Evolutionary conservation across 2,329 filamentous ascomycete species (phyloP).

Genomic region (Ascochyta koolunga): DNA sequence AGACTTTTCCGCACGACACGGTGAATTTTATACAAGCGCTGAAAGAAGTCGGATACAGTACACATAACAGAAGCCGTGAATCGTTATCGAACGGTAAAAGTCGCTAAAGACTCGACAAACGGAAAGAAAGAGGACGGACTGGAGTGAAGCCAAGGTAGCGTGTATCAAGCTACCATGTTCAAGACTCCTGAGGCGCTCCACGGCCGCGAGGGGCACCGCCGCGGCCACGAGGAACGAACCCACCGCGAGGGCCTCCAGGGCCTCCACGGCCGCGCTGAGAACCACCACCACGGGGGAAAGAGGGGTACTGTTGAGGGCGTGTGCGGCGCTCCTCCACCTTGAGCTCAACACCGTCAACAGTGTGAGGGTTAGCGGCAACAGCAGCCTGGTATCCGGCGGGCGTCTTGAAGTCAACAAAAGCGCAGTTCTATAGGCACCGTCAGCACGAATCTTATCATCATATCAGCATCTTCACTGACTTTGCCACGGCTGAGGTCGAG

Average conservation of each 20-base stretch:
- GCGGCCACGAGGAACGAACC: slow-evolving; percentile 72
- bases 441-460: slow-evolving; percentile 14
- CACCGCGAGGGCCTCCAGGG: slow-evolving; percentile 64
- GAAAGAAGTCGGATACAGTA: slow-evolving; percentile 45
- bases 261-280: slow-evolving; percentile 67
- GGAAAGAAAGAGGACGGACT: slow-evolving; percentile 15
- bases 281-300: slow-evolving; percentile 50
- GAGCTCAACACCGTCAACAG: slow-evolving; percentile 80
- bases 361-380: slow-evolving; percentile 81
- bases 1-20: slow-evolving; percentile 44
- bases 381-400: slow-evolving; percentile 82
- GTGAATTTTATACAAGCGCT: slow-evolving; percentile 49
- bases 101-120: slow-evolving; percentile 21
- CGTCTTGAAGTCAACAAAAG: slow-evolving; percentile 92
- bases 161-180: slow-evolving; percentile 17
- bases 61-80: slow-evolving; percentile 45
- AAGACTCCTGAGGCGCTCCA: slow-evolving; percentile 44
- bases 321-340: slow-evolving; percentile 87
- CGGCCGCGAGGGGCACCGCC: slow-evolving; percentile 65
- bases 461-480: slow-evolving; percentile 60
- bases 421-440: slow-evolving; percentile 74
- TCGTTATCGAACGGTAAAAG: slow-evolving; percentile 39
- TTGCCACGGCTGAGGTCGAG: slow-evolving; percentile 73
- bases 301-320: slow-evolving; percentile 46
- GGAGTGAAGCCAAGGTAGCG: slow-evolving; percentile 8